Conservation (phyloP, 2,329 filamentous ascomycete genomes). For the Claviceps capensis region DNA sequence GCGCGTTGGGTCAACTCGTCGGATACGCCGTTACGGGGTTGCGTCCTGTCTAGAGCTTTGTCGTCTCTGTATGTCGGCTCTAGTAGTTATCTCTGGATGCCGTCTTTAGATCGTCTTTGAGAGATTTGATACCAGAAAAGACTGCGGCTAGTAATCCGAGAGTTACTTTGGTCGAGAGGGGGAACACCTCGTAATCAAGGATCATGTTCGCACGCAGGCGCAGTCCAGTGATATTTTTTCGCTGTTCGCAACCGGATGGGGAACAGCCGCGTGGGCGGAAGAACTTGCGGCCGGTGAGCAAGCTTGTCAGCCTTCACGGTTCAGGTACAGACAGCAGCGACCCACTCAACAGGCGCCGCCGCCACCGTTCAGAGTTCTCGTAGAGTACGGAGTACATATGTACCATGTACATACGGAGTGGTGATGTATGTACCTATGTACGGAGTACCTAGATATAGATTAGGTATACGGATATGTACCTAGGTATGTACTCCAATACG, state of each 20-base stretch:
- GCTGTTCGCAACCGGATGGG: neutral
- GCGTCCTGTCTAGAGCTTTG: neutral
- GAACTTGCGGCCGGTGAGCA: constrained; percentile 1
- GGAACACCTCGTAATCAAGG: neutral
- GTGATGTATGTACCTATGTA: no score
- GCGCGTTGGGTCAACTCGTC: neutral
- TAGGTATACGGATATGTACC: no score
- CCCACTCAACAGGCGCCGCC: no score
- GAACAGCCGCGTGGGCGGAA: neutral
- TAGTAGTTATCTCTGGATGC: no score
- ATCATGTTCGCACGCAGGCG: neutral
- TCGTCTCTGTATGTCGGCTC: neutral
- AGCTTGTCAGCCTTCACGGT: neutral
- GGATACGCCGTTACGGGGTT: neutral
- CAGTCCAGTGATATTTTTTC: neutral
- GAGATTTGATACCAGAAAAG: neutral
- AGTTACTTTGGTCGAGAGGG: neutral
- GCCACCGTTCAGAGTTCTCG: no score
- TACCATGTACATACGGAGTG: no score
- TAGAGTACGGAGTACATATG: no score
- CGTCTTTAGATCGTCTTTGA: no score
- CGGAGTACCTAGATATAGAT: no score
- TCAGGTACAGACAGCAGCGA: no score
- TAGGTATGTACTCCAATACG: no score
- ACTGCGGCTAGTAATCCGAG: neutral